Percentiles rank a stretch among this genome's conserved stretches.
phyloP scores from a whole-genome alignment of 2,329 filamentous ascomycete genomes.

The Daldinia eschscholtzii region DNA sequence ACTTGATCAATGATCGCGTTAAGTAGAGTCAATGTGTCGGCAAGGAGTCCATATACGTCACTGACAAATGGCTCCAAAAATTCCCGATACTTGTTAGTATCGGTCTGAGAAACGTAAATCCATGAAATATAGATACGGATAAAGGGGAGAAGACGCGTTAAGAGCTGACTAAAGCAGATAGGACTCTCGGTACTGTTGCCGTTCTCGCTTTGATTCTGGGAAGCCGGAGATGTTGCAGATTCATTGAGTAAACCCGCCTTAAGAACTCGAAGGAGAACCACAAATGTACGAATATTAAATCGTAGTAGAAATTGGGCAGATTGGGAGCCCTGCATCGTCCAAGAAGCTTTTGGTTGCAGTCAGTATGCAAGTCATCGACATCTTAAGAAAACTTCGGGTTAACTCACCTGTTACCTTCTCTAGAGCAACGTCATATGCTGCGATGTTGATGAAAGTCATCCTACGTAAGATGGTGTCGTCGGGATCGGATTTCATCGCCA shows the following conservation, averaged over 20 bases:
- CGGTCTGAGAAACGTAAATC: conserved; percentile 62
- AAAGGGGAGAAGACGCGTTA: conserved; percentile 63
- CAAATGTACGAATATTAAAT: conserved; percentile 83
- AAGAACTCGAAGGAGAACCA: conserved; percentile 77
- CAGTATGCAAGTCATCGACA: conserved; percentile 28
- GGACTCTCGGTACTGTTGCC: conserved; percentile 42
- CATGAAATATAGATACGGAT: conserved; percentile 68
- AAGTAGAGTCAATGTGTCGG: conserved; percentile 63
- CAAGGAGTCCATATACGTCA: conserved; percentile 61
- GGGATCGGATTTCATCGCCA: conserved; percentile 77
- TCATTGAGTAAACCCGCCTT: conserved; percentile 74
- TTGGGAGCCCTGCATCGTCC: conserved; percentile 59
- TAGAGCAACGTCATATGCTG: conserved; percentile 80
- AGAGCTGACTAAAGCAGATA: conserved; percentile 54
- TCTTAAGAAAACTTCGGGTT: background rate
- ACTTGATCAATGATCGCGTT: conserved; percentile 58
- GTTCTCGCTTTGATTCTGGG: conserved; percentile 44
- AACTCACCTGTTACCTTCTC: conserved; percentile 69
- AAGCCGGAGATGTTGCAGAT: conserved; percentile 41
- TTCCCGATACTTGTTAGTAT: conserved; percentile 61
- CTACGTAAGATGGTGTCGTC: conserved; percentile 77
- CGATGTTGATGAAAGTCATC: conserved; percentile 87
- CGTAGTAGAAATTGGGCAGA: conserved; percentile 76
- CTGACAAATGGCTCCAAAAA: conserved; percentile 61
- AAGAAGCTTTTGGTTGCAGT: conserved; percentile 57